These are phyloP conservation scores for Ramichloridium luteum DNA, from an alignment of 2,329 filamentous ascomycete genomes.

Conservation along the genomic window DNA sequence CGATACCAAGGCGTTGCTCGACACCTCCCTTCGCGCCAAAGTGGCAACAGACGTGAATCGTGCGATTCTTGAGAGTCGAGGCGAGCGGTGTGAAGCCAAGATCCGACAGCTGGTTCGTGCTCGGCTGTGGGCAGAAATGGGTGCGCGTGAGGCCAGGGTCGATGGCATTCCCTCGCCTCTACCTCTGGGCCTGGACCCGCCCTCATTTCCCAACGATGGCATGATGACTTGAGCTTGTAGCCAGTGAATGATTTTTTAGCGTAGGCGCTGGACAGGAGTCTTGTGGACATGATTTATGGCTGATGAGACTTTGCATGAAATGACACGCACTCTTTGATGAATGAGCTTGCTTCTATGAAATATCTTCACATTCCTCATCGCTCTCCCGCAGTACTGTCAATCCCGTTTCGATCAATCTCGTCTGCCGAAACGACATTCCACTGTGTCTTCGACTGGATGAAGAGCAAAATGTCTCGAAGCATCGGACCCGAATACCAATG, in stretches of 20 bases:
- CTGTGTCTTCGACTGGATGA: too few species aligned
- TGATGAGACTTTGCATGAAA: conserved; percentile 2
- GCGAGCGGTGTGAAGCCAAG: conserved; percentile 62
- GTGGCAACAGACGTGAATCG: conserved; percentile 87
- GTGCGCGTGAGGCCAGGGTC: conserved; percentile 35
- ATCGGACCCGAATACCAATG: too few species aligned
- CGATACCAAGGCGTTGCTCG: conserved; percentile 61
- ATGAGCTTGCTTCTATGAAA: too few species aligned
- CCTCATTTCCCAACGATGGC: conserved; percentile 25
- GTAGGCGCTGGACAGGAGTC: conserved; percentile 6
- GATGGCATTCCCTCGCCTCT: conserved; percentile 28
- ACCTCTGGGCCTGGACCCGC: conserved; percentile 31
- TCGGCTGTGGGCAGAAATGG: conserved; percentile 71
- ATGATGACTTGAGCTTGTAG: conserved; percentile 16
- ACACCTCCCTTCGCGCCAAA: conserved; percentile 64
- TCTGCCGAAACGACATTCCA: too few species aligned
- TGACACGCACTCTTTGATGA: too few species aligned
- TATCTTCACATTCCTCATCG: too few species aligned
- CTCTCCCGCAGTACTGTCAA: too few species aligned
- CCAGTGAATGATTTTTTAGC: conserved; percentile 4
- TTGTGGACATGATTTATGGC: too few species aligned
- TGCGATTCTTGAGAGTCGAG: conserved; percentile 65
- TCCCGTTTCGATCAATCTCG: too few species aligned
- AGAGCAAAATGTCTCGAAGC: too few species aligned
- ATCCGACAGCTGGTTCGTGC: conserved; percentile 71